These are phyloP conservation scores for Gomphus sp. DNA, from an alignment of 1,284 basidiomycete species.

Conservation along the genomic window DNA sequence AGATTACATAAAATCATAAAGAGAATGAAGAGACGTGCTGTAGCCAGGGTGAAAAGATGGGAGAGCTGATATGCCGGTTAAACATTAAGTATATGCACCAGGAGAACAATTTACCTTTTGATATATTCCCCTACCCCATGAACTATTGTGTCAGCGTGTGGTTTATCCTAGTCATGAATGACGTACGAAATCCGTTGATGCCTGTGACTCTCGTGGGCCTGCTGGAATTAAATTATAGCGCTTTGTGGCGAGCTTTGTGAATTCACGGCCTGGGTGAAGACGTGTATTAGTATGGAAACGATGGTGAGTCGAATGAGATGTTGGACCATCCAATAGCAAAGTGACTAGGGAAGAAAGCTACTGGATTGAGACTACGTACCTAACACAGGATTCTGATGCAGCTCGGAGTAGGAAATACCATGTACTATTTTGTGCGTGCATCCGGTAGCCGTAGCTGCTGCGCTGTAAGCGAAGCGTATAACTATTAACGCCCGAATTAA, in stretches of 20 bases:
- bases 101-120: not conserved
- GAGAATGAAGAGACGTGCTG: constrained; percentile 28
- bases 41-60: constrained; percentile 60
- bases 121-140: not conserved
- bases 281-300: too few species aligned
- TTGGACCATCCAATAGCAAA: too few species aligned
- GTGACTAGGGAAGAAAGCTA: not conserved
- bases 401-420: constrained; percentile 22
- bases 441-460: constrained; percentile 25
- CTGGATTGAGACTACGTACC: constrained; percentile 9
- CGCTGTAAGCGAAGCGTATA: not conserved
- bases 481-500: not conserved
- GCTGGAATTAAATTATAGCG: constrained; percentile 34
- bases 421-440: constrained; percentile 21
- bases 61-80: constrained; percentile 32
- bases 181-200: constrained; percentile 24
- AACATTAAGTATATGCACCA: not conserved
- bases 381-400: constrained; percentile 18
- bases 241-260: constrained; percentile 40
- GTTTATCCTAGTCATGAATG: not conserved
- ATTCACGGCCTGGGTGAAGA: constrained; percentile 37
- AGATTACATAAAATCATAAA: not conserved
- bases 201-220: constrained; percentile 9
- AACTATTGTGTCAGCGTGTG: not conserved
- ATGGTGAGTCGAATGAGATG: too few species aligned